Conservation (phyloP, 1,139 yeast species). For the Ogataea hybrid region DNA sequence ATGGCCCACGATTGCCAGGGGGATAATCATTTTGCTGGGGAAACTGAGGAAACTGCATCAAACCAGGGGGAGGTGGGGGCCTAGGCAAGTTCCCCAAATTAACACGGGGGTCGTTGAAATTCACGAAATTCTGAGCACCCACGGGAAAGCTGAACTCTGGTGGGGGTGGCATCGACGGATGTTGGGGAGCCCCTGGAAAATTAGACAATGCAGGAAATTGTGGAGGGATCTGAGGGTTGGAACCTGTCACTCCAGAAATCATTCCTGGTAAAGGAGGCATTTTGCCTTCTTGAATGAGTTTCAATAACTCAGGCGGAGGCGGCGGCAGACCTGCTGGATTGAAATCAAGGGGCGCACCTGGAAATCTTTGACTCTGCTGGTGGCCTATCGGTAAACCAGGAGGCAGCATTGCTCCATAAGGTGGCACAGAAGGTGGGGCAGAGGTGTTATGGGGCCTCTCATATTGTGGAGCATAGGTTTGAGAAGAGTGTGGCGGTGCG, state of each 20-base stretch:
- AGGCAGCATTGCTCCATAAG: not conserved
- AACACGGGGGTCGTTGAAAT: not conserved
- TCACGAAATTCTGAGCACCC: not conserved
- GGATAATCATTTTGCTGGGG: not conserved
- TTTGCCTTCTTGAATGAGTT: slow-evolving; percentile 22
- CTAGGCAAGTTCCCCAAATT: not conserved
- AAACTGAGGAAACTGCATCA: slow-evolving; percentile 11
- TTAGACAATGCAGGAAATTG: slow-evolving; percentile 8
- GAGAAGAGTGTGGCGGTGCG: too few relatives aligned
- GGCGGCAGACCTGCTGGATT: slow-evolving; percentile 18
- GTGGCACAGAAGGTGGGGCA: not conserved
- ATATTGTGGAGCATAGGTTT: too few relatives aligned
- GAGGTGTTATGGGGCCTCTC: not conserved
- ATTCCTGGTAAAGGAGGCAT: slow-evolving; percentile 24
- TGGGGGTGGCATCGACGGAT: slow-evolving; percentile 3
- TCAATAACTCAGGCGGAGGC: slow-evolving; percentile 23
- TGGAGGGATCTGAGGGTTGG: slow-evolving; percentile 5
- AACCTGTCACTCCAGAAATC: slow-evolving; percentile 9
- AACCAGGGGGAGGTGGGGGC: slow-evolving; percentile 8
- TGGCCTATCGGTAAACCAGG: slow-evolving; percentile 10
- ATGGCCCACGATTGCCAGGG: not conserved
- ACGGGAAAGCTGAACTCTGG: slow-evolving; percentile 8
- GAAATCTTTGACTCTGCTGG: slow-evolving; percentile 8
- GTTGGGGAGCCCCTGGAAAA: not conserved
- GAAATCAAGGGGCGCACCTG: slow-evolving; percentile 15